Base-by-base conservation (phyloP, 192 early-diverging fungal genomes). In the Jimgerdemannia lactiflua region DNA sequence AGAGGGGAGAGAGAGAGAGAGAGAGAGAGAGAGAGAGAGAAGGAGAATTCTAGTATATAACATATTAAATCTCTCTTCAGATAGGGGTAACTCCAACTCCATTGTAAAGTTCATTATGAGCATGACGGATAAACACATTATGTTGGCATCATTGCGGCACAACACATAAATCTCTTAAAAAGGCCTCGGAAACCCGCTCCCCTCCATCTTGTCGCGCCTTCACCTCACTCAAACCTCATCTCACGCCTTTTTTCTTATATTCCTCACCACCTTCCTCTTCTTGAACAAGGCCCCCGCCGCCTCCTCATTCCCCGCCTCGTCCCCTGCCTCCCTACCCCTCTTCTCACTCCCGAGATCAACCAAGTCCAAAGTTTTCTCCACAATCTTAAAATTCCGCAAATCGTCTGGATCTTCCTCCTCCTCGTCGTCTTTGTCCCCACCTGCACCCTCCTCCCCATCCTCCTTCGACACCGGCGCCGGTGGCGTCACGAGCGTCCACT, bases 391-490 rank as follows among this genome's bases (percentile, higher is more conserved):
- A 67, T 76, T 78, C 3, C 76, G 71, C 64, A 89, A 43, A 63
- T 87, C 79, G 54, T 88, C 85, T 42, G 80, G 80, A 43, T 89
- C 85, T 64, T 77, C 81, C 8, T 76, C 86, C 3, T 76, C 83
- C 2, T 77, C 88, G 17, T 87, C 88, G 18, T 85, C 75, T 29
- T 83, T 70, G 4, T 41, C 3, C 70, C 10, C 19, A 41, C 64
- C 72, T 29, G 18, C 70, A 3, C 43, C 3, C 42, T 49, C 67
- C 43, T 54, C 29, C 42, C 7, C 44, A 17, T 65, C 14, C 39
- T 42, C 64, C 43, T 70, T 65, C 63, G 8, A 64, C 42, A 14
- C 67, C 42, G 39, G 14, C 67, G 67, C 41, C 3, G 74, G 65
- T 59, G 65, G 65, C 17, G 29, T 75, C 14, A 68, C 74, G 0